Evolutionary conservation across 768 basidiomycete genomes (phyloP), one percentile per base, ranked within the genome.

Genomic region (Krasilnikovozyma curviuscula): DNA sequence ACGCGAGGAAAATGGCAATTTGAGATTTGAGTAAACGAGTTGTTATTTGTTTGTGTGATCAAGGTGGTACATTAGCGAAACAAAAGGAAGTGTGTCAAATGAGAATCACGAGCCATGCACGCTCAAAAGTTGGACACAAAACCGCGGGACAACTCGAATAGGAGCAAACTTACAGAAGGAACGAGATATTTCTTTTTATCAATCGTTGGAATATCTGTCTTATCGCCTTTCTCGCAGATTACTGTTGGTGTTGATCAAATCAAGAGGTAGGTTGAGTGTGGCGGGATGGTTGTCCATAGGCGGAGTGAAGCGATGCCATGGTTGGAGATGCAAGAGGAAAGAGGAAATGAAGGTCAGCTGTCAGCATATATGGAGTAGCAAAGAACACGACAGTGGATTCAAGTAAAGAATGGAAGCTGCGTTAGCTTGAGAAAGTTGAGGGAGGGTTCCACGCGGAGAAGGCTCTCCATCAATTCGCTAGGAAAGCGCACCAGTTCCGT

Each of bases 131-230:
- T 7, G 57, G 48, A 16, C 44, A 23, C 14, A 29, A 23, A 35
- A 9, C 19, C n/a, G 56, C 32, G 23, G 24, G 34, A 27, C n/a
- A 7, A 25, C 14, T 13, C 2, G 18, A 18, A 41, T 41, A 37
- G 23, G 35, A 19, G 41, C 5, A 35, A 21, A 65, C 81, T 59
- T 60, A 91, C 91, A 47, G 88, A 89, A 37, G 93, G 93, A 9
- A 98, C 93, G 45, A 98, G 73, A 59, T 98, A 98, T 73, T 98
- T 98, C 88, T 98, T 97, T 83, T 98, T 98, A 74, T 98, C 93
- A 64, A 98, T 95, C 25, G 88, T 89, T 0, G 89, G 84, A 65
- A 98, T 97, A 69, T 98, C 93, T 47, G 88, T 89, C 60, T 82
- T 76, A 71, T 97, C 89, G 42, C 86, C 89, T 70, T 93, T 95